Conservation (phyloP, 129 eudicot genomes). For the Daucus carota region DH1_v3.0 NC_030385.2:43569001-43569500, state of each 20-base stretch:
- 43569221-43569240: not conserved
- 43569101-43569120: conserved; percentile 85
- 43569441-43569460: not conserved
- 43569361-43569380: not conserved
- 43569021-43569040: conserved; percentile 61
- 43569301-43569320: not conserved
- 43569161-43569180: not conserved
- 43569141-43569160: not conserved
- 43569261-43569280: not conserved
- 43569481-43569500: not conserved
- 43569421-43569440: not conserved
- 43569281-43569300: not conserved
- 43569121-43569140: not conserved
- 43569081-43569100: conserved; percentile 94
- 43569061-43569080: conserved; percentile 56
- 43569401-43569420: not conserved
- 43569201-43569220: not conserved
- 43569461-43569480: not conserved
- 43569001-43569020: conserved; percentile 75
- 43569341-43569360: not conserved
- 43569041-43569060: conserved; percentile 48
- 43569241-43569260: not conserved
- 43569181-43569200: not conserved
- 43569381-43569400: not conserved
- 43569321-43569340: not conserved